Base-by-base conservation (phyloP, 306 rosid genomes). In the Cicer bijugum region DNA sequence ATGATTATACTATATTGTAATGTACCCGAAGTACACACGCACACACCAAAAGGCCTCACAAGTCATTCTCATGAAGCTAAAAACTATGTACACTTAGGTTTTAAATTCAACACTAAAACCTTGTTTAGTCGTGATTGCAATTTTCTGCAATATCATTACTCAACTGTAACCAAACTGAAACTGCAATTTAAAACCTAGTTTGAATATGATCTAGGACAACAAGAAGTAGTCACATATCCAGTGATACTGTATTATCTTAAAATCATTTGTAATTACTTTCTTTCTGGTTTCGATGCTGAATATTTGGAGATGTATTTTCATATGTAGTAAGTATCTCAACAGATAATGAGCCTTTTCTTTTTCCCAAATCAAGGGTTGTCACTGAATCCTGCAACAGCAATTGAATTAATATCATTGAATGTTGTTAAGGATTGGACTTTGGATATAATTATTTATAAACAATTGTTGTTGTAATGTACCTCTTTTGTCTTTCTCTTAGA, bases 221-320 rank as follows among this genome's bases (percentile, higher is more conserved):
- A 19, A 67, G 38, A 52, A 39, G 37, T 68, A 12, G 66, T 59
- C 66, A 12, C 19, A 50, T 50, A 64, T 61, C 67, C 48, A 3
- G 15, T 44, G 67, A 71, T 12, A 40, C 56, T 37, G 44, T 48
- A 44, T 45, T 55, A 11, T 33, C 62, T 50, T 52, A 44, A 53
- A 15, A 55, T 48, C 20, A 42, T 9, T 75, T 17, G 78, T 43
- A 42, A 56, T 35, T 16, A 58, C 57, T 69, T 10, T 46, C 45
- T 14, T 28, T 67, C 14, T 75, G 20, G 44, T 67, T 69, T 60
- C 72, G 63, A 73, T 8, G 69, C 81, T 84, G 94, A 85, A 91
- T 84, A 65, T 89, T 91, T 78, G 89, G 89, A 47, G 95, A 84
- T 16, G 68, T 86, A 53, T 87, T 87, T 84, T 91, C 89, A 16